Base-by-base conservation (phyloP, 2,329 filamentous ascomycete genomes). In the Rutstroemia sp. region DNA sequence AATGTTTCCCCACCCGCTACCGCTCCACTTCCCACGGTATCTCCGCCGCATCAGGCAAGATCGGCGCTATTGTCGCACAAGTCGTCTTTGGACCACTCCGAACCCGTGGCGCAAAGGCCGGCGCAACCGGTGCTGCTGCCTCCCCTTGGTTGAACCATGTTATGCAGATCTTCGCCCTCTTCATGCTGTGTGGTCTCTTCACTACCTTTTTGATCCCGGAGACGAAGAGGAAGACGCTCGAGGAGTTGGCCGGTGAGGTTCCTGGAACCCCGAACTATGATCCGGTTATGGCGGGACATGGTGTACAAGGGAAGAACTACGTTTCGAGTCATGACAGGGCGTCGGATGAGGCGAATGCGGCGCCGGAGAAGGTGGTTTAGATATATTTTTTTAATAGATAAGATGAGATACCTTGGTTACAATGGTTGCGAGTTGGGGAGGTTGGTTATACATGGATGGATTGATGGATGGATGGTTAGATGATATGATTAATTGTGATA, bases 81-180 rank as follows among this genome's bases (percentile, higher is more conserved):
- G 77, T 78, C 42, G 79, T 80, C 64, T 81, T 83, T 62, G 76
- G 79, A 2, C 78, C 75, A 12, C 75, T 83, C 16, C 73, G 78
- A 73, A 73, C 62, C 9, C 57, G 54, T 2, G 64, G 64, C n/a
- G 75, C 72, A 2, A 48, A 12, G 14, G 19, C 55, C 0, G 61
- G 61, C 5, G 64, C 64, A 2, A 65, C 58, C 8, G 64, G 65
- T 9, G 44, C 47, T 1, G 61, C 54, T 48, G 61, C 63, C 4
- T 56, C 73, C 1, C 77, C 78, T 0, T 88, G 85, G 80, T 77
- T 92, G 56, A 80, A 88, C 69, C 83, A 87, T 56, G 80, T 92
- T 49, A 85, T 92, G 75, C 77, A 90, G 69, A 86, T 91, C 44
- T 91, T 88, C 70, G 86, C 86, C 0, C 75, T 89, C 9, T 91